Evolutionary conservation across 345 rosid species (phyloP).

Genomic region (Cardamine chenopodiifolia): DNA sequence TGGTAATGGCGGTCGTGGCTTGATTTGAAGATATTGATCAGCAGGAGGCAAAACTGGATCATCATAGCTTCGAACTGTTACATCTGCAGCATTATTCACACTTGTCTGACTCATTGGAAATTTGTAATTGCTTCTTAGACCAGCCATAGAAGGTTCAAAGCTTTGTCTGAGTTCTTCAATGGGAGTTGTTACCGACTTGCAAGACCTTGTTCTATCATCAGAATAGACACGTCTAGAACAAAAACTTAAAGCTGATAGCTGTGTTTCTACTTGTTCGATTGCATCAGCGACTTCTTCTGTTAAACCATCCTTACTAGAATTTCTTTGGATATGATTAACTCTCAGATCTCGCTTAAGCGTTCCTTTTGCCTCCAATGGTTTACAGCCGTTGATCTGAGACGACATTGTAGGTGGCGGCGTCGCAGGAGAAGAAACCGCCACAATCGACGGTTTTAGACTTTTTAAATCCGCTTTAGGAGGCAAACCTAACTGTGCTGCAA

Average conservation of each 20-base stretch:
- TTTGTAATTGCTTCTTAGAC: conserved; percentile 6
- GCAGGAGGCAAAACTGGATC: neutral
- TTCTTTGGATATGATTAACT: neutral
- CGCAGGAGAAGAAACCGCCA: neutral
- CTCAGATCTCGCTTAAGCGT: conserved; percentile 4
- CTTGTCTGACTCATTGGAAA: neutral
- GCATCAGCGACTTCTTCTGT: conserved; percentile 42
- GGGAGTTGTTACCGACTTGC: neutral
- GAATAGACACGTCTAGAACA: conserved; percentile 26
- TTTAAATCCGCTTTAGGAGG: conserved; percentile 7
- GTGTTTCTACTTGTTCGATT: conserved; percentile 49
- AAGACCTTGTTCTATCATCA: conserved; percentile 4
- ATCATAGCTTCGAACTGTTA: conserved; percentile 8
- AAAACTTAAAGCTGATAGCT: conserved; percentile 46
- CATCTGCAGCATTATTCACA: conserved; percentile 18
- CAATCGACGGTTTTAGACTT: neutral
- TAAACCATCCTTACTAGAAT: conserved; percentile 10
- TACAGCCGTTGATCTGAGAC: neutral
- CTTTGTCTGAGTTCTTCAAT: conserved; percentile 25
- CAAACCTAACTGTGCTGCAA: conserved; percentile 43
- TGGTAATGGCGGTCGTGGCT: conserved; percentile 23
- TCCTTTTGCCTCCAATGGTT: neutral
- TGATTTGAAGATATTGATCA: conserved; percentile 18
- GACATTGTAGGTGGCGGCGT: neutral
- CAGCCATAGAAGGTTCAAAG: conserved; percentile 7